These are phyloP conservation scores for Dipodascus albidus DNA, from an alignment of 805 yeast species.

Conservation along the genomic window DNA sequence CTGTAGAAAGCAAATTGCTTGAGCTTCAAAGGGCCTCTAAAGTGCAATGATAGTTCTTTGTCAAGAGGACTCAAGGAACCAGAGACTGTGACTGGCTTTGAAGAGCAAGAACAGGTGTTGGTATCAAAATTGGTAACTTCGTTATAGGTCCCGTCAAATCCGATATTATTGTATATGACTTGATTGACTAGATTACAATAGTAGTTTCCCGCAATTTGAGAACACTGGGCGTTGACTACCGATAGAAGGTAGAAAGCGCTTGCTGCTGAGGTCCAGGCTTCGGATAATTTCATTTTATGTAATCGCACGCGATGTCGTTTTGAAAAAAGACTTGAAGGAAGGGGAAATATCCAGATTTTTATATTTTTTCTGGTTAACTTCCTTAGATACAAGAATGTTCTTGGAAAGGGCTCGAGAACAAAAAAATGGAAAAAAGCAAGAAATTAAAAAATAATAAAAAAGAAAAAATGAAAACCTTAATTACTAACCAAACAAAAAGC, in stretches of 20 bases:
- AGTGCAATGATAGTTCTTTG: slow-evolving; percentile 79
- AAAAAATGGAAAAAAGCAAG: neutral
- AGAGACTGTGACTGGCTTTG: slow-evolving; percentile 39
- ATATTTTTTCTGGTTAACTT: neutral
- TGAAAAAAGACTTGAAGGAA: neutral
- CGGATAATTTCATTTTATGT: neutral
- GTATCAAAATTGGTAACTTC: slow-evolving; percentile 76
- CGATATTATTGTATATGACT: slow-evolving; percentile 58
- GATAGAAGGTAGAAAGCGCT: neutral
- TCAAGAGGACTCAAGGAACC: slow-evolving; percentile 72
- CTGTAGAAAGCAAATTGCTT: slow-evolving; percentile 78
- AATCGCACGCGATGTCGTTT: neutral
- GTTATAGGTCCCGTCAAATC: slow-evolving; percentile 73
- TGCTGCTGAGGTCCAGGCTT: neutral
- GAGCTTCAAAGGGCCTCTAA: slow-evolving; percentile 80
- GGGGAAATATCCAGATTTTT: neutral
- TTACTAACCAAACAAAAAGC: neutral
- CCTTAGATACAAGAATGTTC: neutral
- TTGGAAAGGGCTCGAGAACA: neutral
- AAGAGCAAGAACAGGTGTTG: slow-evolving; percentile 58
- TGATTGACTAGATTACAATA: slow-evolving; percentile 68
- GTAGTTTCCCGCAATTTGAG: slow-evolving; percentile 58
- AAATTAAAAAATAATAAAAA: too few species aligned
- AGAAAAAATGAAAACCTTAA: neutral
- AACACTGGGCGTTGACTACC: slow-evolving; percentile 24